These are phyloP conservation scores for Penicillium sp. DNA, from an alignment of 2,329 filamentous ascomycete species.

Conservation along the genomic window DNA sequence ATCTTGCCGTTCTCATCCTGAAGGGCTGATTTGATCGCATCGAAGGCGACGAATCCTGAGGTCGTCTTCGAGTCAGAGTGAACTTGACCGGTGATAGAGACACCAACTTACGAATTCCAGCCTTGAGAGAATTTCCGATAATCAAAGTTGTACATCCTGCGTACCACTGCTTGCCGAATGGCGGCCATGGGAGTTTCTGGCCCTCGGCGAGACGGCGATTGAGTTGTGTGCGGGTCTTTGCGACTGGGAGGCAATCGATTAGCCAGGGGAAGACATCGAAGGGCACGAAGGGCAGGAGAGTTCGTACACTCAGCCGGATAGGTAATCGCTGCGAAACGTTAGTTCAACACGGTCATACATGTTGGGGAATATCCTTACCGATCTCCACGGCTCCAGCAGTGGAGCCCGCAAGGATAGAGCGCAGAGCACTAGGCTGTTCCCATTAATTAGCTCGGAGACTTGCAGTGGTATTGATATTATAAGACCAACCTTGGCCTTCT, in stretches of 20 bases:
- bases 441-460: slow-evolving; percentile 31
- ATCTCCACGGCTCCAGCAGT: slow-evolving; percentile 95
- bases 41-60: slow-evolving; percentile 85
- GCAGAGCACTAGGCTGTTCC: slow-evolving; percentile 66
- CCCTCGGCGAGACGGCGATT: slow-evolving; percentile 75
- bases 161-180: slow-evolving; percentile 93
- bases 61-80: neutral
- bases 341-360: slow-evolving; percentile 11
- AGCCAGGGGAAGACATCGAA: neutral
- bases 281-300: neutral
- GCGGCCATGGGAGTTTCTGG: slow-evolving; percentile 89
- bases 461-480: neutral
- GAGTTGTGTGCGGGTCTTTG: slow-evolving; percentile 90
- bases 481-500: slow-evolving; percentile 34
- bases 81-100: neutral
- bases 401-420: slow-evolving; percentile 86
- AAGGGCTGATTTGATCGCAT: slow-evolving; percentile 82
- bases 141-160: slow-evolving; percentile 96
- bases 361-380: slow-evolving; percentile 47
- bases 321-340: slow-evolving; percentile 62
- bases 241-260: slow-evolving; percentile 52
- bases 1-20: slow-evolving; percentile 81
- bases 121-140: slow-evolving; percentile 93
- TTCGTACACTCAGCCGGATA: slow-evolving; percentile 85
- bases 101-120: slow-evolving; percentile 72